Percentiles rank a stretch among this genome's conserved stretches.
These are phyloP conservation scores for Exserohilum turcica DNA, from an alignment of 2,329 filamentous ascomycete species.

Conservation along the genomic window DNA sequence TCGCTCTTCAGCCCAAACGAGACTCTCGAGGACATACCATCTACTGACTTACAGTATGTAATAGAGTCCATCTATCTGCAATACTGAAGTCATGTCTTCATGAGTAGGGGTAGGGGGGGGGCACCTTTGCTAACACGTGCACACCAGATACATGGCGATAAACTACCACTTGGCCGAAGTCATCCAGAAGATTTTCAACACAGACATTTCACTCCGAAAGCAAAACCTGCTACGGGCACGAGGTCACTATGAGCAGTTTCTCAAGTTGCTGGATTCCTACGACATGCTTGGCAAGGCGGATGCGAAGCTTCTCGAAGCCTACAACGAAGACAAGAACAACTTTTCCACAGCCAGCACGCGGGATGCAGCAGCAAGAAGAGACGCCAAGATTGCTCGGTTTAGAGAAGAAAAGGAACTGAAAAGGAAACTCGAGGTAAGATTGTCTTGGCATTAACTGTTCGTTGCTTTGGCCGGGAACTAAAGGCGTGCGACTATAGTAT, in stretches of 20 bases:
- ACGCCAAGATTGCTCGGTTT: constrained; percentile 85
- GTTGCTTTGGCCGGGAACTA: constrained; percentile 17
- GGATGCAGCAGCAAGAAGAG: constrained; percentile 72
- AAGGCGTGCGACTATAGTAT: constrained; percentile 53
- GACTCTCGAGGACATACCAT: constrained; percentile 81
- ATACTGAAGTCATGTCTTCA: not conserved
- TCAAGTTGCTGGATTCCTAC: constrained; percentile 79
- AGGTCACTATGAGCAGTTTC: constrained; percentile 75
- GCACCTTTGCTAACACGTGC: constrained; percentile 11
- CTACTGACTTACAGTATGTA: constrained; percentile 75
- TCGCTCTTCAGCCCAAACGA: constrained; percentile 93
- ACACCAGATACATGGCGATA: constrained; percentile 71
- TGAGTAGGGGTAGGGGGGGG: not conserved
- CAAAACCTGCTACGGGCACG: constrained; percentile 67
- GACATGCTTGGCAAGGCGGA: constrained; percentile 69
- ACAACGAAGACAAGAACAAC: constrained; percentile 70
- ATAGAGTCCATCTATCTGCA: not conserved
- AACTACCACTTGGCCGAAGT: constrained; percentile 82
- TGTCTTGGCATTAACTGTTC: not conserved
- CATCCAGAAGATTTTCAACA: constrained; percentile 67
- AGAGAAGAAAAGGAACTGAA: constrained; percentile 84
- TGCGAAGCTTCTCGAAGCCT: constrained; percentile 71
- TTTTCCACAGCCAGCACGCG: constrained; percentile 74
- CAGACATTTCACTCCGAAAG: constrained; percentile 61
- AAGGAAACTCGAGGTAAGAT: constrained; percentile 72